A percentile compares a stretch with the other conserved stretches of the same genome.
phyloP scores from a whole-genome alignment of 2,329 filamentous ascomycete species.

The Hypomyces perniciosus region DNA sequence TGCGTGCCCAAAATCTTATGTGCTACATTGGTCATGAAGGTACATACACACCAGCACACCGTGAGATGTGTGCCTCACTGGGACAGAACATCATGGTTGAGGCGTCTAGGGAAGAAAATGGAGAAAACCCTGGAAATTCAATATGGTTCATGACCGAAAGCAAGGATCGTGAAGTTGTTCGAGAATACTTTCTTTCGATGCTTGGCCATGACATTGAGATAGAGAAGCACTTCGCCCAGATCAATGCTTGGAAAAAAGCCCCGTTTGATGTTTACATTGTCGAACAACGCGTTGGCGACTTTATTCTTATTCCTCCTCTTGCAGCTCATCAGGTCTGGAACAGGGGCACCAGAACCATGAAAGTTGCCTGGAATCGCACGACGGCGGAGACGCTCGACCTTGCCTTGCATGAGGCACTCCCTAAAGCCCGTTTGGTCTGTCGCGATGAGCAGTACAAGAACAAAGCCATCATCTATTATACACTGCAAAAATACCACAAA shows the following conservation, averaged over 20 bases:
- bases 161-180: conserved; percentile 82
- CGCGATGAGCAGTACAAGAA: conserved; percentile 99
- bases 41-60: conserved; percentile 90
- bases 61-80: conserved; percentile 94
- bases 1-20: conserved; percentile 96
- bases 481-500: conserved; percentile 71
- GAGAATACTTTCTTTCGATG: conserved; percentile 89
- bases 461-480: conserved; percentile 90
- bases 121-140: conserved; percentile 79
- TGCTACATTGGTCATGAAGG: conserved; percentile 97
- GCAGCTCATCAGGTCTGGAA: conserved; percentile 99
- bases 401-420: conserved; percentile 79
- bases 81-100: conserved; percentile 99
- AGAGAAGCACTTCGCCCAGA: conserved; percentile 92
- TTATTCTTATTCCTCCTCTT: conserved; percentile 86
- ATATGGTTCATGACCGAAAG: conserved; percentile 99
- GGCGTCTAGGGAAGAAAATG: conserved; percentile 65
- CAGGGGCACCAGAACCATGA: conserved; percentile 89
- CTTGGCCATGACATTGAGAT: conserved; percentile 95
- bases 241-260: conserved; percentile 92
- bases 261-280: conserved; percentile 91
- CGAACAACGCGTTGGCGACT: conserved; percentile 83
- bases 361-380: conserved; percentile 95
- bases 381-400: conserved; percentile 86
- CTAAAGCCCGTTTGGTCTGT: conserved; percentile 83